A percentile compares a stretch with the other conserved stretches of the same genome.
phyloP scores from a whole-genome alignment of 106 monocot genomes.

The Ottelia alismoides region DNA sequence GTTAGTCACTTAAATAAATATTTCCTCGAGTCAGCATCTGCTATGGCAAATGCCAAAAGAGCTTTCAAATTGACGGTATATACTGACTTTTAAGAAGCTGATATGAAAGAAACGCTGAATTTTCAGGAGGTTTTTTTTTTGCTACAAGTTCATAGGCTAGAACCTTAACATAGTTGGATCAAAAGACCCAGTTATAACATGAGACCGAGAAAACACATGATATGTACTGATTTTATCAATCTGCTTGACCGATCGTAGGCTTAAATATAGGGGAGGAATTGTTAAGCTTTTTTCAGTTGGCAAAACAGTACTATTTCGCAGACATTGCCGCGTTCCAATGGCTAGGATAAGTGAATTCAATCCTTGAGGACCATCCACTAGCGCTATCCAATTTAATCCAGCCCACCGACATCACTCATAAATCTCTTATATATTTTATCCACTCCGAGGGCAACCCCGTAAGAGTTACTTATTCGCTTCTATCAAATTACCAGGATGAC shows the following conservation, averaged over 20 bases:
- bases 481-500: constrained; percentile 18
- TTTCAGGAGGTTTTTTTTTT: background rate
- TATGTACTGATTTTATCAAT: no score
- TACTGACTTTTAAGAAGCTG: background rate
- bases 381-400: no score
- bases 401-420: background rate
- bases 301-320: no score
- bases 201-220: no score
- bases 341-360: no score
- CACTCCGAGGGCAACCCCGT: background rate
- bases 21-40: no score
- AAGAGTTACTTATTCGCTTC: background rate
- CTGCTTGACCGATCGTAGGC: no score
- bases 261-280: no score
- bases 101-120: background rate
- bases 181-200: background rate
- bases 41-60: background rate
- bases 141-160: background rate
- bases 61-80: background rate
- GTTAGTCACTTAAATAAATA: constrained; percentile 1
- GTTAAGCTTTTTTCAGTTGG: no score
- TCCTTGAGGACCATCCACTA: no score
- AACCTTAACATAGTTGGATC: background rate
- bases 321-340: no score
- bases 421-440: background rate